These are phyloP conservation scores for Debaryomyces sp. DNA, from an alignment of 1,139 yeast species.

Conservation along the genomic window DNA sequence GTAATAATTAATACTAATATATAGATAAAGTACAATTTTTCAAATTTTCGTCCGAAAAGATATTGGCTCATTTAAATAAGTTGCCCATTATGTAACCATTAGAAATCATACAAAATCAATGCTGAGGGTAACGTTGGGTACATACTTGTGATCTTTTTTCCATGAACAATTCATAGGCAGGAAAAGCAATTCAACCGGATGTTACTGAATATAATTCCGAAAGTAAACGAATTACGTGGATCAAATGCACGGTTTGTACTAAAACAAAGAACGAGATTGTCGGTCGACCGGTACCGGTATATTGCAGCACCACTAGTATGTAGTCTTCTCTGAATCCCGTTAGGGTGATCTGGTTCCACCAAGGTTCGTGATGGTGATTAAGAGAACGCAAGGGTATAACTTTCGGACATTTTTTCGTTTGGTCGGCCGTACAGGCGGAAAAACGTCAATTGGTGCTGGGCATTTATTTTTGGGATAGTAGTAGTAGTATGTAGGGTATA, in stretches of 20 bases:
- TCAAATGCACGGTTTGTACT: not conserved
- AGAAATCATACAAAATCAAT: constrained; percentile 4
- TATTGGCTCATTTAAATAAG: constrained; percentile 5
- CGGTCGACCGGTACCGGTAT: constrained; percentile 6
- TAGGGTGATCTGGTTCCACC: not conserved
- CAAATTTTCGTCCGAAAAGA: not conserved
- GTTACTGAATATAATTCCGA: not conserved
- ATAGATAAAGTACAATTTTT: not conserved
- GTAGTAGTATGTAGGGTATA: not conserved
- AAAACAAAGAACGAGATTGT: not conserved
- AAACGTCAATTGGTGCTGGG: not conserved
- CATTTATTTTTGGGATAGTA: not conserved
- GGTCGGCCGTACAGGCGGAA: not conserved
- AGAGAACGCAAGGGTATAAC: not conserved
- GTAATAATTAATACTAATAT: not conserved
- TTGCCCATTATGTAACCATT: constrained; percentile 5
- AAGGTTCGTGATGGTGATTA: not conserved
- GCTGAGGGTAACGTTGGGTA: constrained; percentile 5
- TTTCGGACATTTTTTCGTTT: not conserved
- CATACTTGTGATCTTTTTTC: not conserved
- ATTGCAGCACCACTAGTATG: not conserved
- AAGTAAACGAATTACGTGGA: not conserved
- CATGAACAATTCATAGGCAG: not conserved
- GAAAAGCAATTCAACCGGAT: constrained; percentile 5
- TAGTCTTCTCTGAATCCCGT: not conserved